Base-by-base conservation (phyloP, 225 moss, liverwort and hornwort species). In the Climacium dendroides region DNA sequence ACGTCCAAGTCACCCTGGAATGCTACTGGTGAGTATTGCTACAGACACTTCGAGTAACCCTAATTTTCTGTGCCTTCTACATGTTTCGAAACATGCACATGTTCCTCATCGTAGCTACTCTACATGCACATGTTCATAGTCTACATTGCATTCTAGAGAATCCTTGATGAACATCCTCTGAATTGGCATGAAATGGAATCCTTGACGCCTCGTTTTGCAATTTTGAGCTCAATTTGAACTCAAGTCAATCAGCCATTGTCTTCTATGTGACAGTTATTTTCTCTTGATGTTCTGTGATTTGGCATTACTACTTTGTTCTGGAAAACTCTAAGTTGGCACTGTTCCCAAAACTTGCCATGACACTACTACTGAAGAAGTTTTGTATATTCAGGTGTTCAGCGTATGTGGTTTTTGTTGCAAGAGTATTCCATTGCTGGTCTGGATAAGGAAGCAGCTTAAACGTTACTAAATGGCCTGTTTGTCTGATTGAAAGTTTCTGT, bases 1-100 rank as follows among this genome's bases (percentile, higher is more conserved):
- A 94, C 94, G 12, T 91, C 92, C 67, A 94, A 94, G 90, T 90
- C 92, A 15, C 94, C 94, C 53, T 94, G 94, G 94, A 94, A 94
- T 85, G 94, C 94, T 43, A 91, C 91, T 29, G 94, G 94, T 94
- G 83, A 86, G 91, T 78, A 39, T 55, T 39, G 13, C 45, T 41
- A 45, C 37, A 74, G 13, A 32, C 74, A 32, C 59, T 37, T 35
- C 47, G 54, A 32, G 72, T 19, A 75, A 69, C 29, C 55, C 61
- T 61, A 53, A 34, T 65, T 25, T 57, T 58, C 15, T 83, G 47
- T 54, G 26, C 13, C 70, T 59, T 26, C 9, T 43, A 20, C 78
- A 58, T 79, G 58, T 79, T 41, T 59, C 58, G 58, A 57, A 67
- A 53, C 37, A 37, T 55, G 37, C 73, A n/a, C 58, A 37, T 57